Base-by-base conservation (phyloP, 2,329 filamentous ascomycete species). In the Neoarthrinium moseri region DNA sequence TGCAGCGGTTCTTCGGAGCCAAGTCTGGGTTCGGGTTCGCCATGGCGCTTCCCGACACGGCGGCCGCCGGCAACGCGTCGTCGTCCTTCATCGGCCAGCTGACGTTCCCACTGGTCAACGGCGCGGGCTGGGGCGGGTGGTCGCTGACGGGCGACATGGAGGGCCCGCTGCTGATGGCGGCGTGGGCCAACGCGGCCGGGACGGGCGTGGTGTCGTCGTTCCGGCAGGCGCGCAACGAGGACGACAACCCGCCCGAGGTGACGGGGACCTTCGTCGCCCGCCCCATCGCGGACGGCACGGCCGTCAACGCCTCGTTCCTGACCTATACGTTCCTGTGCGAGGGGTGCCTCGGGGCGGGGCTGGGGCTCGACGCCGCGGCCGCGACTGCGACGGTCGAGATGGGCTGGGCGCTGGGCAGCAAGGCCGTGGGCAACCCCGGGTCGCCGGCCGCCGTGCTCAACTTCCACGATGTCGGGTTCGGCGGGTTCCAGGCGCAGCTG, bases 31-130 rank as follows among this genome's bases (percentile, higher is more conserved):
- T 66, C 49, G 62, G 50, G 7, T 67, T 75, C 38, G 72, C 66
- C 47, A 63, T 76, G 37, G 70, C 72, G 5, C 62, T 76, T 2
- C 71, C 71, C 4, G 56, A 67, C 34, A 61, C 59, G 8, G 61
- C 67, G 0, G 63, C 51, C 11, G 66, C 54, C 35, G 1, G 13
- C 12, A 38, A 38, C 22, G 22, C 20, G 5, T 23, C 20, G 12
- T 38, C 35, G 12, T 70, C 72, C 45, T 73, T 75, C 57, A 74
- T 76, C 39, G 72, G 69, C 6, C 73, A 75, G 48, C 62, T 77
- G 11, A 64, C 69, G 15, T 69, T 71, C 46, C 69, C 67, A 0
- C 59, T 68, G 2, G 52, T 51, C 10, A 63, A 66, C 36, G 67
- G 69, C 3, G 64, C 60, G 3, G 73, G 73, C 18, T 75, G 70